Conservation (phyloP, 441 rosid genomes). For the Codiaeum variegatum region DNA sequence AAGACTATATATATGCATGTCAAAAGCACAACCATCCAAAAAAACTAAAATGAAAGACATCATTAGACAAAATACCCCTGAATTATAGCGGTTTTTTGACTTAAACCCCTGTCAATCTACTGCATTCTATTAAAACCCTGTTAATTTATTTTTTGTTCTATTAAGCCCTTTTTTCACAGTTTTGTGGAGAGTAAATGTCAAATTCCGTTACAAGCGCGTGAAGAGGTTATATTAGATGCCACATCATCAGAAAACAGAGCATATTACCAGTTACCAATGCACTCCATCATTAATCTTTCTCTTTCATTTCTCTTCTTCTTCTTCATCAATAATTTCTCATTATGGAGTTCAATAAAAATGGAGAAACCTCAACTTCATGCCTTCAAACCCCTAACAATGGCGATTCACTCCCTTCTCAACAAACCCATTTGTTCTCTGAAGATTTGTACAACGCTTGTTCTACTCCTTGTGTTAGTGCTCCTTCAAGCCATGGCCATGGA, state of each 20-base stretch:
- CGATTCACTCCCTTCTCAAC: slow-evolving; percentile 12
- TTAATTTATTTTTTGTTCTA: no score
- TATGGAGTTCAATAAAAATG: slow-evolving; percentile 31
- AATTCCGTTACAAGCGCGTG: no score
- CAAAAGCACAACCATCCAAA: background rate
- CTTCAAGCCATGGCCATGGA: slow-evolving; percentile 83
- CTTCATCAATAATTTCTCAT: rapidly evolving
- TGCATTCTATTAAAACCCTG: no score
- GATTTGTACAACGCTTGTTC: slow-evolving; percentile 68
- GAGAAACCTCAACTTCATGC: no score
- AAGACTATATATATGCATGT: background rate
- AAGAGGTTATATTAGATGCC: no score
- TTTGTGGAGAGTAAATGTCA: no score
- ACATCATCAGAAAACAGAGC: no score
- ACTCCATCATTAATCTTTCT: background rate
- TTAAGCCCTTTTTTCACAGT: no score
- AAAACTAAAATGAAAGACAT: background rate
- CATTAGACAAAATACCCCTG: no score
- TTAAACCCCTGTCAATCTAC: no score
- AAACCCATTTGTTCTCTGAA: slow-evolving; percentile 33
- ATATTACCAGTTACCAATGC: no score
- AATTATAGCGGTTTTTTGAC: no score
- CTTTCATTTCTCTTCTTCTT: background rate
- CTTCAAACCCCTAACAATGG: slow-evolving; percentile 22
- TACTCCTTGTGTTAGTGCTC: slow-evolving; percentile 91